These are phyloP conservation scores for Coccomyxa subellipsoidea DNA, from an alignment of 163 green algal species.

Conservation along the genomic window DNA sequence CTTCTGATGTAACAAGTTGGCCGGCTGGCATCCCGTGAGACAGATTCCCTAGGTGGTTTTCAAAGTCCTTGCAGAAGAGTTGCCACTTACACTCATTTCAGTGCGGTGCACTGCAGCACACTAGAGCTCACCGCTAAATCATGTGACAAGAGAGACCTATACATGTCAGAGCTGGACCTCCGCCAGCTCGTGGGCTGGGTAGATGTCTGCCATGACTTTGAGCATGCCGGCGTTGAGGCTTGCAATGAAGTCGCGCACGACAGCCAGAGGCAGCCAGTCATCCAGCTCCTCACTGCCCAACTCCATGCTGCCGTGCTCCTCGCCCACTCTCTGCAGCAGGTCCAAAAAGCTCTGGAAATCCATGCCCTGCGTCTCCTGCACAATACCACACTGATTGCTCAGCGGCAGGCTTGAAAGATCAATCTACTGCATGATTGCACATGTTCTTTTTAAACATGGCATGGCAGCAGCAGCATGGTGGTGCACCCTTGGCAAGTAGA, in stretches of 20 bases:
- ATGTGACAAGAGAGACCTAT: not conserved
- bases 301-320: constrained; percentile 46
- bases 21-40: no score
- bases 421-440: not conserved
- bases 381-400: not conserved
- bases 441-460: not conserved
- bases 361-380: constrained; percentile 34
- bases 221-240: constrained; percentile 10
- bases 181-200: constrained; percentile 17
- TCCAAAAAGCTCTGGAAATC: constrained; percentile 45
- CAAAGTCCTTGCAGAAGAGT: no score
- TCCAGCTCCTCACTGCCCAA: constrained; percentile 25
- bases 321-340: constrained; percentile 39
- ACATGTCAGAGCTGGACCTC: not conserved
- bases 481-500: not conserved
- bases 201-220: constrained; percentile 29
- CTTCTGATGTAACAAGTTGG: no score
- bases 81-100: no score
- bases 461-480: not conserved
- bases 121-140: no score
- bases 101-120: no score
- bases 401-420: not conserved
- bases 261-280: constrained; percentile 42
- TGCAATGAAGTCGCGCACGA: constrained; percentile 30
- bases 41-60: no score